Percentiles rank a stretch among this genome's conserved stretches.
Conservation (phyloP, 768 basidiomycete genomes). For the Clitopilus hobsonii region DNA sequence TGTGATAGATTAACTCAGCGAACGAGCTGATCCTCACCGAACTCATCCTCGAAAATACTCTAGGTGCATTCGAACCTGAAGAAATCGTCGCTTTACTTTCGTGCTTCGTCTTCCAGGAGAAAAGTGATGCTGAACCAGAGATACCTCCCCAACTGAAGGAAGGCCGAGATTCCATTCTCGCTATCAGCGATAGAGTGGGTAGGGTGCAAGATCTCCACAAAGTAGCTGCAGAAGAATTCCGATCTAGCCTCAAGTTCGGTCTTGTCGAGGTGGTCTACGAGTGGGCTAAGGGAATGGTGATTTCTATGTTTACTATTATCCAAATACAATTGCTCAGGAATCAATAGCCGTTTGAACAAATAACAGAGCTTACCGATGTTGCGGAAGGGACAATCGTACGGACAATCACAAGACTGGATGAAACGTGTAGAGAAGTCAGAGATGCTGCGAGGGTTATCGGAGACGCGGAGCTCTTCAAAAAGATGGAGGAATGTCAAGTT, state of each 20-base stretch:
- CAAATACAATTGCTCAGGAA: neutral
- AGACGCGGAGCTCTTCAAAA: conserved; percentile 91
- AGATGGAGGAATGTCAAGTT: conserved; percentile 94
- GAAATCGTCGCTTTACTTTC: conserved; percentile 96
- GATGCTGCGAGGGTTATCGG: conserved; percentile 98
- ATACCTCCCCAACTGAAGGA: conserved; percentile 76
- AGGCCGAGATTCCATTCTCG: conserved; percentile 74
- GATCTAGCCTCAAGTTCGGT: conserved; percentile 80
- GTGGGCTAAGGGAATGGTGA: conserved; percentile 98
- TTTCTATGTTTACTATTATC: conserved; percentile 13
- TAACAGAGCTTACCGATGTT: conserved; percentile 88
- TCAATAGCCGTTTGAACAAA: conserved; percentile 88
- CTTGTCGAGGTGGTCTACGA: conserved; percentile 96
- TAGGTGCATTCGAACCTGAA: conserved; percentile 87
- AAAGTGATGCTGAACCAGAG: conserved; percentile 84
- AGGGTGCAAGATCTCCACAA: conserved; percentile 76
- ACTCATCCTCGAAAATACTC: conserved; percentile 91
- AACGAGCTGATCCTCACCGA: conserved; percentile 96
- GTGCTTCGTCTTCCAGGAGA: conserved; percentile 98
- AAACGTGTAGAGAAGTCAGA: conserved; percentile 93
- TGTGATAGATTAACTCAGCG: conserved; percentile 88
- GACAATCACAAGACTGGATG: conserved; percentile 92
- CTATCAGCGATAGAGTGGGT: conserved; percentile 75
- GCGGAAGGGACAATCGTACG: conserved; percentile 97
- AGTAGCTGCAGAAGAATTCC: conserved; percentile 76